These are phyloP conservation scores for Postia placenta DNA, from an alignment of 768 basidiomycete species.

Conservation along the genomic window DNA sequence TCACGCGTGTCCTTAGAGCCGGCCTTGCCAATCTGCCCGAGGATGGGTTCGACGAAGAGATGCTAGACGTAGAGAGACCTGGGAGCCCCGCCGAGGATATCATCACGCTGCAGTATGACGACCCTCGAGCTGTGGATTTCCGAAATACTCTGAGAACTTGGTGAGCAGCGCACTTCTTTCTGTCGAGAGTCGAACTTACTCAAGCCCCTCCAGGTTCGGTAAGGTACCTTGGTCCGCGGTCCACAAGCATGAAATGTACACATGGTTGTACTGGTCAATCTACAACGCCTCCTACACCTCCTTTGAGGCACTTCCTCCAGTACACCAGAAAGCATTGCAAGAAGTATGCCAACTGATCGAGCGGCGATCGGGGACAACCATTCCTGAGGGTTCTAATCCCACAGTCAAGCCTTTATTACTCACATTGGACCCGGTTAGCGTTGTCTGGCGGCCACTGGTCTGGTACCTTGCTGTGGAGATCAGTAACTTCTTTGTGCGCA, in stretches of 20 bases:
- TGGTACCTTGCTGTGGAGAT: constrained; percentile 51
- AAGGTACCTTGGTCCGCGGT: constrained; percentile 71
- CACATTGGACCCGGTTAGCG: constrained; percentile 71
- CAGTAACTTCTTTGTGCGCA: constrained; percentile 43
- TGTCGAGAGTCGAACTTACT: background rate
- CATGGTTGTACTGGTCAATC: constrained; percentile 83
- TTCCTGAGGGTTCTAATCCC: constrained; percentile 57
- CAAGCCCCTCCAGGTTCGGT: constrained; percentile 52
- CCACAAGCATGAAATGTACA: constrained; percentile 50
- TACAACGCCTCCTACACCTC: constrained; percentile 63
- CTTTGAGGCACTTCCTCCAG: constrained; percentile 37
- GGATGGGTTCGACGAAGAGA: constrained; percentile 51
- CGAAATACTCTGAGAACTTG: constrained; percentile 59
- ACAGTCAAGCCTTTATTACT: constrained; percentile 52
- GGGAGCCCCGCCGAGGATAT: constrained; percentile 59
- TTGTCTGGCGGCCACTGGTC: constrained; percentile 60
- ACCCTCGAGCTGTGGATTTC: constrained; percentile 71
- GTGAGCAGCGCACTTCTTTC: constrained; percentile 16
- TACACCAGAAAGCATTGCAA: constrained; percentile 47
- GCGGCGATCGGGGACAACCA: constrained; percentile 59
- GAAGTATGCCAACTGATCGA: constrained; percentile 59
- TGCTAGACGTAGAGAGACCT: constrained; percentile 41
- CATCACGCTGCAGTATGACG: constrained; percentile 48
- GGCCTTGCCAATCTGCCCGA: constrained; percentile 54
- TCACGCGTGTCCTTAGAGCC: constrained; percentile 55